A percentile compares a stretch with the other conserved stretches of the same genome.
phyloP scores from a whole-genome alignment of 108 stramenopile genomes.

The Licmophora abbreviata region DNA sequence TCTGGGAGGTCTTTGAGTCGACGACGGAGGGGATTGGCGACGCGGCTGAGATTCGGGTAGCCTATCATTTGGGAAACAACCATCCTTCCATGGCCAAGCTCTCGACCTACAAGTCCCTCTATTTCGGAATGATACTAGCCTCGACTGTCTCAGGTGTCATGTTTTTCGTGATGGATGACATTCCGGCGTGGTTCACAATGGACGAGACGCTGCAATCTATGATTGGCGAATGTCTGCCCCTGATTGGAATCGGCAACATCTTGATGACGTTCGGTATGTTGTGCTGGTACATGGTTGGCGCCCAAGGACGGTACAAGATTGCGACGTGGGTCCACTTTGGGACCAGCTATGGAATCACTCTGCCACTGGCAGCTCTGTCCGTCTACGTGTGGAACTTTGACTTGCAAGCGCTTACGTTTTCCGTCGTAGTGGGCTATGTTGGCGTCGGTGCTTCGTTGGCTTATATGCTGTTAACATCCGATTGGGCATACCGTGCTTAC shows the following conservation, averaged over 20 bases:
- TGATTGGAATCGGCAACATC: constrained; percentile 58
- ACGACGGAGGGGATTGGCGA: constrained; percentile 69
- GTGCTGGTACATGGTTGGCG: constrained; percentile 56
- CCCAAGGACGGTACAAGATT: constrained; percentile 48
- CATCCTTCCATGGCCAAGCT: constrained; percentile 38
- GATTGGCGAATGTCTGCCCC: constrained; percentile 42
- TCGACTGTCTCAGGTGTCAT: constrained; percentile 38
- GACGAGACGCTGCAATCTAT: constrained; percentile 57
- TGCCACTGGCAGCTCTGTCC: constrained; percentile 45
- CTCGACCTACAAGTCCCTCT: constrained; percentile 44
- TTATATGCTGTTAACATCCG: constrained; percentile 27
- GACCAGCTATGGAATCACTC: constrained; percentile 40
- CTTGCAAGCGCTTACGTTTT: constrained; percentile 26
- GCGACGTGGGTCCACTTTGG: constrained; percentile 38
- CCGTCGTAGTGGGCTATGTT: constrained; percentile 45
- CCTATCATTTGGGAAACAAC: constrained; percentile 46
- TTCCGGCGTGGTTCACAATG: constrained; percentile 36
- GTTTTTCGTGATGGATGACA: constrained; percentile 31
- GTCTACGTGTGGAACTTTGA: constrained; percentile 31
- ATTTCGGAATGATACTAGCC: constrained; percentile 29
- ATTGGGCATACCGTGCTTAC: constrained; percentile 39
- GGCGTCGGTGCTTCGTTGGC: constrained; percentile 28
- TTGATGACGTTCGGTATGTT: constrained; percentile 50
- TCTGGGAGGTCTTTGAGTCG: constrained; percentile 70
- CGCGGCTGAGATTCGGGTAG: constrained; percentile 58